A percentile compares a stretch with the other conserved stretches of the same genome.
Conservation (phyloP, 345 rosid genomes). For the Eucalyptus cloeziana region DNA sequence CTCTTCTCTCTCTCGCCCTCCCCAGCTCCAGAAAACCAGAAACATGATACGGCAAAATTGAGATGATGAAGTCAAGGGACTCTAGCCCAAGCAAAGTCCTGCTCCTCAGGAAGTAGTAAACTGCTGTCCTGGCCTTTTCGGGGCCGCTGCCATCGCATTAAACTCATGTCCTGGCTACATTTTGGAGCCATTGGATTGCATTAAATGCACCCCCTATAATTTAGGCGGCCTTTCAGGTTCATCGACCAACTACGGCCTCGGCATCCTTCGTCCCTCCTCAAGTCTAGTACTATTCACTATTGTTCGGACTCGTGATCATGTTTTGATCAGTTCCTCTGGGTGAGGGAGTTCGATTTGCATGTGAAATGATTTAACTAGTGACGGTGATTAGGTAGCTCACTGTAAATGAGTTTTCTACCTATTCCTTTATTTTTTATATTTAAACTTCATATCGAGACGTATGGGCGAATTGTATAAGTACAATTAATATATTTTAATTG, state of each 20-base stretch:
- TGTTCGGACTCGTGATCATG: not conserved
- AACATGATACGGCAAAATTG: not conserved
- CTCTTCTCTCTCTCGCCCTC: not conserved
- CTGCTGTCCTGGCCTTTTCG: not conserved
- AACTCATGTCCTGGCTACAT: not conserved
- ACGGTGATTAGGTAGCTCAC: not conserved
- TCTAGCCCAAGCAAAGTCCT: not conserved
- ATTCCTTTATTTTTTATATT: not conserved
- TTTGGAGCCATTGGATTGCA: not conserved
- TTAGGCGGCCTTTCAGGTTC: not conserved
- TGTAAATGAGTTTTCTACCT: not conserved
- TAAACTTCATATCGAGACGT: fast-evolving
- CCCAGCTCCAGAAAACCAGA: not conserved
- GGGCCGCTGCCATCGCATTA: not conserved
- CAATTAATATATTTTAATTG: not conserved
- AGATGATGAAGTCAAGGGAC: not conserved
- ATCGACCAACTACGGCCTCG: not conserved
- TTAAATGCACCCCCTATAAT: not conserved
- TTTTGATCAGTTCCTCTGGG: not conserved
- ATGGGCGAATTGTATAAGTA: fast-evolving
- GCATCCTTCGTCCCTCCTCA: not conserved
- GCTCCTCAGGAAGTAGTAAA: not conserved
- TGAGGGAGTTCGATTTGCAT: not conserved
- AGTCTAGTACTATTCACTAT: not conserved
- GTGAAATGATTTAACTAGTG: not conserved